Evolutionary conservation across 2,329 filamentous ascomycete genomes (phyloP), one percentile per base, ranked within the genome.

Genomic region (Fusarium albidum): DNA sequence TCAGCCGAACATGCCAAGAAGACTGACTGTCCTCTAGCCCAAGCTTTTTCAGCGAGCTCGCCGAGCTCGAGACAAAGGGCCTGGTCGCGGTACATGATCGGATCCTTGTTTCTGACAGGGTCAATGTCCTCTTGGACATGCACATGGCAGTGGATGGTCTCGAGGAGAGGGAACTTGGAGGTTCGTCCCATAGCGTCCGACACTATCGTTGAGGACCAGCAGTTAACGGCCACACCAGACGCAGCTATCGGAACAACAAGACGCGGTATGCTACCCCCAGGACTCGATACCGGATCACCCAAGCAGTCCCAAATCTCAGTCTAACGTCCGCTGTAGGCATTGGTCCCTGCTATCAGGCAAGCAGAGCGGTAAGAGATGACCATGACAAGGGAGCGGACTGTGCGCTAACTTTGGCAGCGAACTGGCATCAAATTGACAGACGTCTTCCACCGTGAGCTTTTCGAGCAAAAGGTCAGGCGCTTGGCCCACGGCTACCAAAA

Each of bases 141-240:
- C 87, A 90, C 71, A 79, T 82, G 52, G 76, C 83, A 55, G 86
- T 90, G 12, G 89, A 91, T 64, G 88, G 88, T 5, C 78, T 91
- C 9, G 87, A 90, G 71, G 85, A 87, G 71, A 67, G 68, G 11
- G 79, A 82, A 64, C 72, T 83, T 25, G 77, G 79, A 58, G 58
- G 55, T 62, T 51, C 29, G 54, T 57, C 49, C 28, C 31, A 27
- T 42, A 21, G 57, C 64, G 48, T 57, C 38, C 31, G 29, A 53
- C 40, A 37, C 49, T 55, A 39, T 61, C 50, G 41, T 58, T 44
- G 43, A 61, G 47, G 14, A 77, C 71, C 38, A 56, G 58, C 49
- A 65, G 51, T 63, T 65, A 59, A 64, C 12, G 27, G 40, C 43
- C 53, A 56, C 51, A 54, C 44, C 40, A 67, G 65, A 61, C 52